Conservation (phyloP, 73 alveolate genomes). For the Stentor roeselii region DNA sequence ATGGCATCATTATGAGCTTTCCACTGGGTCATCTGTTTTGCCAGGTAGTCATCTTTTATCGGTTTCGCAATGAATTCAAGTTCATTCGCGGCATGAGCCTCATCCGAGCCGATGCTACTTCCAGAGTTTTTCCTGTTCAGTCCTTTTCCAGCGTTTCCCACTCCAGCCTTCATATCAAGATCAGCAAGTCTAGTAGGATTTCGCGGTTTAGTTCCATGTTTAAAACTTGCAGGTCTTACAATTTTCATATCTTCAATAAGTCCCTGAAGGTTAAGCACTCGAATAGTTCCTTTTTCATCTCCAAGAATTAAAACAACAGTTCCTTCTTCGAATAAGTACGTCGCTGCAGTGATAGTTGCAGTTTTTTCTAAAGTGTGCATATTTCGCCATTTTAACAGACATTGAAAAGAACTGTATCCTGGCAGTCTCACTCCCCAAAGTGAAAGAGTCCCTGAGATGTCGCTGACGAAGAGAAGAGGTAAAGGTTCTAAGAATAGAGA, state of each 20-base stretch:
- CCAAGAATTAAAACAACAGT: slow-evolving; percentile 43
- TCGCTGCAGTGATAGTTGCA: slow-evolving; percentile 61
- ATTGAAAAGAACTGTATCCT: slow-evolving; percentile 28
- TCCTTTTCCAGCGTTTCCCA: slow-evolving; percentile 11
- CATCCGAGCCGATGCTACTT: slow-evolving; percentile 13
- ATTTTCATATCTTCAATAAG: slow-evolving; percentile 35
- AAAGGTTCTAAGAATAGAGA: slow-evolving; percentile 56
- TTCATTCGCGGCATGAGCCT: slow-evolving; percentile 1
- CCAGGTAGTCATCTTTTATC: slow-evolving; percentile 39
- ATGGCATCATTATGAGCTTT: slow-evolving; percentile 67
- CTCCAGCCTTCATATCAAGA: slow-evolving; percentile 13
- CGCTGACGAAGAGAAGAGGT: slow-evolving; percentile 60
- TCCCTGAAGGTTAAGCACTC: slow-evolving; percentile 44
- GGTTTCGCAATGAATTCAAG: slow-evolving; percentile 46
- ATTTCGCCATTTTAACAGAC: slow-evolving; percentile 62
- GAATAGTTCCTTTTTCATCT: slow-evolving; percentile 64
- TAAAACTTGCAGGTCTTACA: slow-evolving; percentile 35
- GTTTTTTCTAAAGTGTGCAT: slow-evolving; percentile 66
- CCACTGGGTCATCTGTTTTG: slow-evolving; percentile 49
- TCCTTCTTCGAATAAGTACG: slow-evolving; percentile 29
- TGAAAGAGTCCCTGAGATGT: slow-evolving; percentile 50
- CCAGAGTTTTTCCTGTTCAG: slow-evolving; percentile 16
- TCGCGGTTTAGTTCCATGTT: not conserved
- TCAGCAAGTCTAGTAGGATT: slow-evolving; percentile 24
- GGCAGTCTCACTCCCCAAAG: slow-evolving; percentile 53